phyloP scores from a whole-genome alignment of 2,329 filamentous ascomycete species.

The Thelonectria blattea region DNA sequence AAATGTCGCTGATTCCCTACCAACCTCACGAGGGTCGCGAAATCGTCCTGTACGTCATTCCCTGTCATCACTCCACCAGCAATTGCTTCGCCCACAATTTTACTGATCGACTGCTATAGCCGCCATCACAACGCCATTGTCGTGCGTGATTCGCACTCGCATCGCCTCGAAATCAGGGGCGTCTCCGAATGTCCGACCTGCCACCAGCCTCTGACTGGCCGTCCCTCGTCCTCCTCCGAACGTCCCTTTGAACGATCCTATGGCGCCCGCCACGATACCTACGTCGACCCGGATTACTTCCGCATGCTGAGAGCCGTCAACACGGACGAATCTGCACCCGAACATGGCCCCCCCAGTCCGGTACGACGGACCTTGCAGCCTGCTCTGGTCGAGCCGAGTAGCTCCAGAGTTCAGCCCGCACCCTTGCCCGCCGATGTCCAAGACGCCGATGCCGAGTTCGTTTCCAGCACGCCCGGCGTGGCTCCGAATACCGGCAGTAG shows the following conservation, averaged over 20 bases:
- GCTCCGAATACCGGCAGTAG: conserved; percentile 63
- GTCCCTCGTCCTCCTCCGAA: conserved; percentile 52
- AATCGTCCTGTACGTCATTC: conserved; percentile 74
- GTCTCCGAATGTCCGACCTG: conserved; percentile 90
- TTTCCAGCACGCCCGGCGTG: conserved; percentile 58
- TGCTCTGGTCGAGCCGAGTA: conserved; percentile 39
- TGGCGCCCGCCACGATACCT: conserved; percentile 61
- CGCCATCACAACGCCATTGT: conserved; percentile 94
- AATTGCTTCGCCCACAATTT: not conserved
- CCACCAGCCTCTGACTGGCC: conserved; percentile 68
- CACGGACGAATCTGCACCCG: conserved; percentile 49
- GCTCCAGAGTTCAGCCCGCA: conserved; percentile 18
- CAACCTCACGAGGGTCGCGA: conserved; percentile 74
- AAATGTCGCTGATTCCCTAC: conserved; percentile 78
- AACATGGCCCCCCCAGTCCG: conserved; percentile 56
- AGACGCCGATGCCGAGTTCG: conserved; percentile 52
- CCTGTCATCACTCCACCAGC: conserved; percentile 4
- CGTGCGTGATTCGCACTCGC: conserved; percentile 84
- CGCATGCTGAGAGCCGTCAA: conserved; percentile 77
- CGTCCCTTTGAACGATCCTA: conserved; percentile 54
- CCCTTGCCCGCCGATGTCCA: conserved; percentile 33
- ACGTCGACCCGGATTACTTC: conserved; percentile 93
- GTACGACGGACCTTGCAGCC: conserved; percentile 60
- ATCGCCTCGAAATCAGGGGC: conserved; percentile 81
- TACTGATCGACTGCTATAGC: conserved; percentile 53